Evolutionary conservation across 2,329 filamentous ascomycete species (phyloP).

Genomic region (Fusarium chaquense): DNA sequence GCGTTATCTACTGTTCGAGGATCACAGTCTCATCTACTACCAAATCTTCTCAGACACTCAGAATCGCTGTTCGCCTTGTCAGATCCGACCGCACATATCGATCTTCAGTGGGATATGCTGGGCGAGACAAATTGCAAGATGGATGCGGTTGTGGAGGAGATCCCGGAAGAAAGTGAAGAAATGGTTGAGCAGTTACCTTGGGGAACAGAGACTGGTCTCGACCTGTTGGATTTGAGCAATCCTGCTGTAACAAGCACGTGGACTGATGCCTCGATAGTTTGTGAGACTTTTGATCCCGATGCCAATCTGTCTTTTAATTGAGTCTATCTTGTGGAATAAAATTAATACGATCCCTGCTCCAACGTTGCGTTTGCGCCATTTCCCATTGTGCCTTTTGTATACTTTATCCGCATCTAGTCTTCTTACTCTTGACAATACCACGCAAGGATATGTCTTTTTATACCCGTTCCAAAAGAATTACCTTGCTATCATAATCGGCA

Average conservation of each 20-base stretch:
- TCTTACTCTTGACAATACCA: rapidly evolving
- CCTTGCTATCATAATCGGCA: slow-evolving; percentile 67
- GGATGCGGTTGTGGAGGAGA: slow-evolving; percentile 23
- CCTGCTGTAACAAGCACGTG: slow-evolving; percentile 13
- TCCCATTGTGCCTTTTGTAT: background rate
- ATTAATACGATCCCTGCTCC: background rate
- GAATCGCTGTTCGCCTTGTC: slow-evolving; percentile 23
- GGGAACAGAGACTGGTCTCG: slow-evolving; percentile 10
- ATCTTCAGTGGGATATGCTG: slow-evolving; percentile 18
- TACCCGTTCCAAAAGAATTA: slow-evolving; percentile 63
- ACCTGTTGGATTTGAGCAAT: slow-evolving; percentile 30
- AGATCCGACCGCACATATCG: slow-evolving; percentile 32
- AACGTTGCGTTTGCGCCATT: background rate
- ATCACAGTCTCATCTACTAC: slow-evolving; percentile 46
- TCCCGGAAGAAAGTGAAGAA: slow-evolving; percentile 10
- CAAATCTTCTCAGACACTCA: slow-evolving; percentile 46
- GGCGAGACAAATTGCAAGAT: background rate
- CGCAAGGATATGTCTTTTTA: background rate
- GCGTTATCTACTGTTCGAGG: slow-evolving; percentile 46
- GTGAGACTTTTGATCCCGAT: slow-evolving; percentile 13
- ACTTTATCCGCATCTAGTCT: background rate
- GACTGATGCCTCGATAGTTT: slow-evolving; percentile 1
- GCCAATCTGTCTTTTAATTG: slow-evolving; percentile 7
- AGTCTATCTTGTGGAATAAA: background rate
- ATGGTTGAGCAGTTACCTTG: slow-evolving; percentile 8